phyloP scores from a whole-genome alignment of 1,284 basidiomycete species.

The Puccinia triticina region DNA sequence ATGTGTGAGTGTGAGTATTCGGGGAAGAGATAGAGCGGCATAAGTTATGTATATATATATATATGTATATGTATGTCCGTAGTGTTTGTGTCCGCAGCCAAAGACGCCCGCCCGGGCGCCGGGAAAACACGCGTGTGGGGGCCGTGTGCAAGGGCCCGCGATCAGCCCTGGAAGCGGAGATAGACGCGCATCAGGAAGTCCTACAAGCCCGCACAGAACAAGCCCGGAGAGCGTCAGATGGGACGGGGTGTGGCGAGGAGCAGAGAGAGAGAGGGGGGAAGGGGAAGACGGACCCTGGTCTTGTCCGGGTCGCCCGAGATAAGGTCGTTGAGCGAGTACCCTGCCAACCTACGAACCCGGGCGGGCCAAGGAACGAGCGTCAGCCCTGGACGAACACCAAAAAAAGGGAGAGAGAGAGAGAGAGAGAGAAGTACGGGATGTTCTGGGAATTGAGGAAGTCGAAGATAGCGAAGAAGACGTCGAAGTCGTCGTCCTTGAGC shows the following conservation, averaged over 20 bases:
- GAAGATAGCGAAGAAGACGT: constrained; percentile 41
- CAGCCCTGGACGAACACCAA: no score
- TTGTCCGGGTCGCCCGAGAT: constrained; percentile 34
- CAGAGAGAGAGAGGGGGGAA: background rate
- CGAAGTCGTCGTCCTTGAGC: constrained; percentile 53
- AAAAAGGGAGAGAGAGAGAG: no score
- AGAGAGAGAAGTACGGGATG: constrained; percentile 30
- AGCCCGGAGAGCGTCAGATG: no score
- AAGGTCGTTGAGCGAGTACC: constrained; percentile 45
- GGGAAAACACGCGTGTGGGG: no score
- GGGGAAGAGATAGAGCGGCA: background rate
- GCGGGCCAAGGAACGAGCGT: background rate
- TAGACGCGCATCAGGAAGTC: background rate
- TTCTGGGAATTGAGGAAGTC: constrained; percentile 35
- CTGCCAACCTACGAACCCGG: constrained; percentile 16
- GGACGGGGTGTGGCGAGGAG: no score
- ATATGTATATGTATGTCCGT: no score
- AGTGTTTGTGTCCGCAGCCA: background rate
- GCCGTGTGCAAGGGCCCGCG: no score
- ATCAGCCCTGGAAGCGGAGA: no score
- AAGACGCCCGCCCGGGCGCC: no score
- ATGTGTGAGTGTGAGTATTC: no score
- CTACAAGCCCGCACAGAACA: background rate
- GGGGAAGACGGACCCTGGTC: constrained; percentile 13
- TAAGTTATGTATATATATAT: background rate